Evolutionary conservation across 2,329 filamentous ascomycete genomes (phyloP), one percentile per base, ranked within the genome.

Genomic region (Scleromitrula shiraiana): DNA sequence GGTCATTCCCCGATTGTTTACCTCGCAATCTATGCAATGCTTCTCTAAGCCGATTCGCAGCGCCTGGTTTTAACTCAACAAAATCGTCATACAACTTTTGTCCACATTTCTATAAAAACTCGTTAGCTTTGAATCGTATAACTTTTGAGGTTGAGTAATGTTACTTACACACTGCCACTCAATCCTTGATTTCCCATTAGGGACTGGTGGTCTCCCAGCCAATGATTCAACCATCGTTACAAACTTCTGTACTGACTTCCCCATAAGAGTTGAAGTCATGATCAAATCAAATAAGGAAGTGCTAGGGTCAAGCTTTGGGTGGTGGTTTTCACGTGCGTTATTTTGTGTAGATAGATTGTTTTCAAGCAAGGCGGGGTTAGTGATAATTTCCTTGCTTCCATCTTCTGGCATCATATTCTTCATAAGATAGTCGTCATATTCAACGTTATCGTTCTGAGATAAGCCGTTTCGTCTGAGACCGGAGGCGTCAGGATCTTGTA

Each of bases 81-180:
- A 53, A 55, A 30, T 55, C 50, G 23, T 54, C 53, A n/a, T 41
- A 43, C 15, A 54, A 33, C 3, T 5, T 32, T 0, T 54, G 41
- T 20, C 53, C 50, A 27, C 53, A 54, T 47, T 46, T 54, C 53
- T 54, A 7, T 14, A 7, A 6, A 14, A 12, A n/a, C n/a, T 17
- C 10, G 14, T 43, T 22, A 46, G 15, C 22, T 10, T 22, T 19
- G 2, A 4, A 17, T n/a, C 14, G 8, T n/a, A 15, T 30, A n/a
- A 7, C 8, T 24, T 7, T 15, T 8, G 17, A 5, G n/a, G 10
- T 4, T 5, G 17, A 4, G 15, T 12, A 12, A 9, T 9, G 2
- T 7, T 15, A 27, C 46, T 48, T 41, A 43, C 46, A 29, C 46
- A 48, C 6, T 15, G 15, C 50, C 50, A 46, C 26, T 49, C 37